Conservation (phyloP, 805 yeast genomes). For the Vanderwaltozyma verrucispora region DNA sequence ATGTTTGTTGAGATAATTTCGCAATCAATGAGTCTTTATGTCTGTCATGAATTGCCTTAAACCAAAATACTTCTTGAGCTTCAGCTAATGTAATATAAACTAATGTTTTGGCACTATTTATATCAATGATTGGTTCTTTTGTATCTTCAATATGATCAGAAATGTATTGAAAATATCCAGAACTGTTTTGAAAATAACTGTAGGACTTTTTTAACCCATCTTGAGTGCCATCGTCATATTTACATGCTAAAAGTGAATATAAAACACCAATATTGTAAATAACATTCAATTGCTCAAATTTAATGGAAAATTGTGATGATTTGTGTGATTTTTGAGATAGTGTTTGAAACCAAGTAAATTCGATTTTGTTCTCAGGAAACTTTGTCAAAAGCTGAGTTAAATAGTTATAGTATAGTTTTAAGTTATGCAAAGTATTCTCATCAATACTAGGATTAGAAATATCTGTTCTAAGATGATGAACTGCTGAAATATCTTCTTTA, state of each 20-base stretch:
- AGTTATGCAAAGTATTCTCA: constrained; percentile 27
- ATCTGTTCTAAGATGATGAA: constrained; percentile 37
- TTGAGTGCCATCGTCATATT: constrained; percentile 2
- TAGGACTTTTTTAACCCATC: constrained; percentile 44
- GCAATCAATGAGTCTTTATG: constrained; percentile 52
- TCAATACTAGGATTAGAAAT: constrained; percentile 30
- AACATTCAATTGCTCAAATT: constrained; percentile 52
- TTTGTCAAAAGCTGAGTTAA: constrained; percentile 38
- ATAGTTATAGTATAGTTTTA: constrained; percentile 39
- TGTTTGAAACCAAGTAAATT: constrained; percentile 66
- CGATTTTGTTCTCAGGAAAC: constrained; percentile 52
- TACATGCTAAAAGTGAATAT: constrained; percentile 46
- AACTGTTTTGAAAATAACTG: constrained; percentile 55
- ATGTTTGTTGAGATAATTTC: constrained; percentile 52
- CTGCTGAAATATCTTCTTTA: constrained; percentile 32
- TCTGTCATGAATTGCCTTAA: constrained; percentile 39
- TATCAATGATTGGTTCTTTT: constrained; percentile 29
- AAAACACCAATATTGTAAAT: constrained; percentile 60
- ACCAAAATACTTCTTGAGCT: constrained; percentile 84
- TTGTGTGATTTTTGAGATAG: constrained; percentile 46
- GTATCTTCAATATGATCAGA: constrained; percentile 10
- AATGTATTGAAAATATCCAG: constrained; percentile 49
- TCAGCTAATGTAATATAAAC: constrained; percentile 57
- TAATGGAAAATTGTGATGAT: constrained; percentile 39
- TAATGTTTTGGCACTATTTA: constrained; percentile 41